Conservation (phyloP, 2,329 filamentous ascomycete species). For the Ceratocystis huliohia region DNA sequence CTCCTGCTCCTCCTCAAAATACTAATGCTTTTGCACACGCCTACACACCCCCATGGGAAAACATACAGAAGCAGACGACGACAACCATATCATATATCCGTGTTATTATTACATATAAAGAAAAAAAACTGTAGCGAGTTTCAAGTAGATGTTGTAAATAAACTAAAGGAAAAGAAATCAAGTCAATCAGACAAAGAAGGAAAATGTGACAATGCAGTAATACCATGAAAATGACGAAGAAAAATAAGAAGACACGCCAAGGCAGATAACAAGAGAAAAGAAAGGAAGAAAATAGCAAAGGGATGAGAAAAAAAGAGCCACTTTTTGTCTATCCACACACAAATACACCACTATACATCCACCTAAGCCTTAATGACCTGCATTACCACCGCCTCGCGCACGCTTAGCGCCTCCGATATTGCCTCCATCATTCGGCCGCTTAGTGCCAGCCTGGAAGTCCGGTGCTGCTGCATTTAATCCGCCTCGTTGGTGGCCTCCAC, state of each 20-base stretch:
- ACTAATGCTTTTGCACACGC: neutral
- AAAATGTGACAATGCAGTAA: constrained; percentile 5
- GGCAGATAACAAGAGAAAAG: neutral
- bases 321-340: neutral
- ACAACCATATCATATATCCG: neutral
- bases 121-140: too few species aligned
- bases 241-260: constrained; percentile 5
- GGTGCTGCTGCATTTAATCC: constrained; percentile 39
- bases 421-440: constrained; percentile 38
- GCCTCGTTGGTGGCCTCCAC: constrained; percentile 28
- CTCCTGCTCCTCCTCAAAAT: neutral
- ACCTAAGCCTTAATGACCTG: neutral
- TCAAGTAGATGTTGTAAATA: neutral
- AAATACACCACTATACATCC: neutral
- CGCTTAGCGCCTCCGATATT: constrained; percentile 37
- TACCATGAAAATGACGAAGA: constrained; percentile 8
- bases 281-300: neutral
- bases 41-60: neutral
- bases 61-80: neutral
- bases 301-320: neutral
- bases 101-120: neutral
- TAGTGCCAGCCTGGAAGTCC: constrained; percentile 46
- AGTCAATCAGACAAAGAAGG: neutral
- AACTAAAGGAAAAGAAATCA: neutral
- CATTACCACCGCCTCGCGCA: constrained; percentile 28